Percentiles rank a stretch among this genome's conserved stretches.
Conservation (phyloP, 805 yeast genomes). For the Zygotorulaspora florentina region DNA sequence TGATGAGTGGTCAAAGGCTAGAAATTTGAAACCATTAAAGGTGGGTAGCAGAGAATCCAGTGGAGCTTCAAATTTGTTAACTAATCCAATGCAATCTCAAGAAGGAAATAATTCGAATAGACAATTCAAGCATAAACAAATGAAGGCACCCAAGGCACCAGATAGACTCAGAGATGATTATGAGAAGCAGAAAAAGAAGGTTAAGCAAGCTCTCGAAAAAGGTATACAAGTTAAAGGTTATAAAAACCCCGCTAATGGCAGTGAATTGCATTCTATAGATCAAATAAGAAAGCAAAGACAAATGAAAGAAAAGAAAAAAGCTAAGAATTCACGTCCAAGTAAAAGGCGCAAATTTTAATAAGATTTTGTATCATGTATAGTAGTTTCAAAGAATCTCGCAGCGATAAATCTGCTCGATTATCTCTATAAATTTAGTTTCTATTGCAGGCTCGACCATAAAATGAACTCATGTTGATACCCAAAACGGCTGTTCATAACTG, state of each 20-base stretch:
- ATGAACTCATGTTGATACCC: no score
- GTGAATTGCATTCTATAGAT: constrained; percentile 63
- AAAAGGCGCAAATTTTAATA: constrained; percentile 34
- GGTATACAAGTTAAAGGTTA: constrained; percentile 71
- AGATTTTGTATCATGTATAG: constrained; percentile 1
- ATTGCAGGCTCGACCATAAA: no score
- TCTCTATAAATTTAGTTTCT: no score
- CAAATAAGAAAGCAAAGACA: constrained; percentile 77
- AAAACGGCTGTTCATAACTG: no score
- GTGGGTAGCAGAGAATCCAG: constrained; percentile 52
- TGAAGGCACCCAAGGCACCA: constrained; percentile 83
- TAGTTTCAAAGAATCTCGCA: not conserved
- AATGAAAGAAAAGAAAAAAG: constrained; percentile 63
- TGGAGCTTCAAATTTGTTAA: constrained; percentile 32
- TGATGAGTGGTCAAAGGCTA: constrained; percentile 83
- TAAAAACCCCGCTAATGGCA: constrained; percentile 37
- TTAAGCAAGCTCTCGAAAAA: constrained; percentile 68
- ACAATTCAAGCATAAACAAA: constrained; percentile 67
- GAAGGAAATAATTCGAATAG: constrained; percentile 32
- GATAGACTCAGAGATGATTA: constrained; percentile 87
- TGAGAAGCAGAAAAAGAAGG: constrained; percentile 74
- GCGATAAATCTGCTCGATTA: no score
- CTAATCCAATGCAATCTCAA: constrained; percentile 31
- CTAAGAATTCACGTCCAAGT: constrained; percentile 80
- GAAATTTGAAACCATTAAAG: constrained; percentile 50